Conservation (phyloP, 2,329 filamentous ascomycete genomes). For the Pyrenochaeta sp. region DNA sequence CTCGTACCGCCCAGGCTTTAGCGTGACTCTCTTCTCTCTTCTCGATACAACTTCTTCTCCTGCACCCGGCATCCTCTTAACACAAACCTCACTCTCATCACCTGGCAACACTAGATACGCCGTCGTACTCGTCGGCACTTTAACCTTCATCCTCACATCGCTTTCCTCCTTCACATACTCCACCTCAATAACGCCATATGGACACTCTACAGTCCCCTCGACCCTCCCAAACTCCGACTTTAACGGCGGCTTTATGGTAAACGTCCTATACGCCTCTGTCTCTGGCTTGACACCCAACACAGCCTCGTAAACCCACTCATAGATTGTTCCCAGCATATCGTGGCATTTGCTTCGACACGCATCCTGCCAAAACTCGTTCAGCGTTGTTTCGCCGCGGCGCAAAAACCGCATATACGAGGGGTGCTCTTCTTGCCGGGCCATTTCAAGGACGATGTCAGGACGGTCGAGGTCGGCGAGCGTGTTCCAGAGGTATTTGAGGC, state of each 20-base stretch:
- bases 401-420: slow-evolving; percentile 59
- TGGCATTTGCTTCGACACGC: slow-evolving; percentile 56
- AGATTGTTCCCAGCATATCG: slow-evolving; percentile 59
- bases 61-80: not conserved
- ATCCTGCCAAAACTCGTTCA: slow-evolving; percentile 56
- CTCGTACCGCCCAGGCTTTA: slow-evolving; percentile 16
- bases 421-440: slow-evolving; percentile 58
- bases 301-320: slow-evolving; percentile 57
- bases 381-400: slow-evolving; percentile 53
- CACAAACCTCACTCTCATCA: slow-evolving; percentile 13
- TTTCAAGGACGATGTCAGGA: slow-evolving; percentile 48
- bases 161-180: slow-evolving; percentile 18
- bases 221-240: slow-evolving; percentile 51
- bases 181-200: slow-evolving; percentile 49
- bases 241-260: slow-evolving; percentile 50
- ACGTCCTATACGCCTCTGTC: slow-evolving; percentile 51
- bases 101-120: slow-evolving; percentile 20
- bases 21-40: slow-evolving; percentile 6
- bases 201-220: slow-evolving; percentile 49
- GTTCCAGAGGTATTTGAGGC: slow-evolving; percentile 53
- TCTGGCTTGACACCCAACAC: slow-evolving; percentile 50
- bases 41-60: not conserved
- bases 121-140: slow-evolving; percentile 32
- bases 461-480: slow-evolving; percentile 52
- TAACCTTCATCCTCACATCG: slow-evolving; percentile 22